Evolutionary conservation across 805 yeast species (phyloP).

Genomic region (Candida rishiriensis): DNA sequence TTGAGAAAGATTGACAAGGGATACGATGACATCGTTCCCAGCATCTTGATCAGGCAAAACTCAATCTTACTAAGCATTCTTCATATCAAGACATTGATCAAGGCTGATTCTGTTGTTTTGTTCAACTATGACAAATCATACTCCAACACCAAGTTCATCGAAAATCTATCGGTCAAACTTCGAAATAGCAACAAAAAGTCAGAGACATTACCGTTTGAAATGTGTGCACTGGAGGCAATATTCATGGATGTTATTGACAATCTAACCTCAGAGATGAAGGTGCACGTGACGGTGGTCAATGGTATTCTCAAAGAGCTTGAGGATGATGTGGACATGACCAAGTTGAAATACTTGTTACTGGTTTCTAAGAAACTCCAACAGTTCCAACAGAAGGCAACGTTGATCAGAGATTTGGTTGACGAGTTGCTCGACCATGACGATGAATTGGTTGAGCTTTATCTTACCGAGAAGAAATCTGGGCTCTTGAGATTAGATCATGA

Average conservation of each 20-base stretch:
- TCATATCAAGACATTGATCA: constrained; percentile 49
- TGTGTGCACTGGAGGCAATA: constrained; percentile 85
- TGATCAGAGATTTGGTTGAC: constrained; percentile 80
- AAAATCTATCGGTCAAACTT: constrained; percentile 38
- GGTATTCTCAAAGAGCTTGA: constrained; percentile 77
- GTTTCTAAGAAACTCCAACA: constrained; percentile 82
- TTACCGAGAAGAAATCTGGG: constrained; percentile 55
- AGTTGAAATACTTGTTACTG: constrained; percentile 70
- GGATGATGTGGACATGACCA: constrained; percentile 72
- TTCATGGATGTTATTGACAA: constrained; percentile 75
- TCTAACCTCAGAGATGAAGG: constrained; percentile 80
- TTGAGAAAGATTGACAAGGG: constrained; percentile 46
- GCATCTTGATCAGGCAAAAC: constrained; percentile 43
- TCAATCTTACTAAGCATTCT: constrained; percentile 45
- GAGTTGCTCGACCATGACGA: constrained; percentile 87
- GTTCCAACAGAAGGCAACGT: constrained; percentile 76
- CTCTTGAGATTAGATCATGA: constrained; percentile 49
- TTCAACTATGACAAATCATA: constrained; percentile 44
- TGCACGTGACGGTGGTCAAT: constrained; percentile 69
- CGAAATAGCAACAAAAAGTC: constrained; percentile 25
- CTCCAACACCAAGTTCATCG: constrained; percentile 40
- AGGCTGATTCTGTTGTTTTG: constrained; percentile 47
- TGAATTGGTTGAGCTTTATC: constrained; percentile 72
- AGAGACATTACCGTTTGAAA: constrained; percentile 70
- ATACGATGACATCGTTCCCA: constrained; percentile 52